These are phyloP conservation scores for Mycena pura DNA, from an alignment of 768 basidiomycete species.

Conservation along the genomic window DNA sequence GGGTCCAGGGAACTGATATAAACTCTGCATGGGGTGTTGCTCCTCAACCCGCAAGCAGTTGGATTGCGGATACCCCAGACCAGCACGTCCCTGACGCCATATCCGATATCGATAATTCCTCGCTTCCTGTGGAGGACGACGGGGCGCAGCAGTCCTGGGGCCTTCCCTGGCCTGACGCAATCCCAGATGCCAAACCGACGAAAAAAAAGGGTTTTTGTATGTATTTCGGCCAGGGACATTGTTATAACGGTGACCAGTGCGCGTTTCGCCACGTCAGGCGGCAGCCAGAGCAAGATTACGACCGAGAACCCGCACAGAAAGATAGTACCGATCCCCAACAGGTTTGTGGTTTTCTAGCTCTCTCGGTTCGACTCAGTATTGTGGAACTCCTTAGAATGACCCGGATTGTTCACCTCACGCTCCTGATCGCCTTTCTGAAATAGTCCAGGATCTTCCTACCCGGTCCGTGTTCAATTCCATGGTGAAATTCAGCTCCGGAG, in stretches of 20 bases:
- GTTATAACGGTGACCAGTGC: slow-evolving; percentile 5
- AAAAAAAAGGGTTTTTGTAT: neutral
- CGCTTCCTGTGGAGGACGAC: neutral
- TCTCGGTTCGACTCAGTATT: too few relatives aligned
- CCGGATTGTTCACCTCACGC: neutral
- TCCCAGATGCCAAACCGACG: neutral
- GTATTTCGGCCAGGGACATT: slow-evolving; percentile 19
- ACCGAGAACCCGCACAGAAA: neutral
- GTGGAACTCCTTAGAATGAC: neutral
- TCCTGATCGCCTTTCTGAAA: too few relatives aligned
- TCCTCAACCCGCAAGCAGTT: neutral
- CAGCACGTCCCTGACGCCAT: neutral
- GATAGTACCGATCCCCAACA: neutral
- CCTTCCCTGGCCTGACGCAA: slow-evolving; percentile 8
- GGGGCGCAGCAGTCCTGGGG: slow-evolving; percentile 6
- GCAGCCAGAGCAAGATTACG: neutral
- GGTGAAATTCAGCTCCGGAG: slow-evolving; percentile 14
- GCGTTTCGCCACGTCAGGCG: neutral
- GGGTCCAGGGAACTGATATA: slow-evolving; percentile 7
- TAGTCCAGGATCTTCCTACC: slow-evolving; percentile 4
- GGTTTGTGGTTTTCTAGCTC: neutral
- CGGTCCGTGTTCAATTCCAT: slow-evolving; percentile 7
- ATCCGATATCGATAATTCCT: neutral
- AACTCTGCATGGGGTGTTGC: neutral
- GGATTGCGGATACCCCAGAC: neutral